A percentile compares a stretch with the other conserved stretches of the same genome.
Conservation (phyloP, 2,329 filamentous ascomycete genomes). For the Alternaria panax region DNA sequence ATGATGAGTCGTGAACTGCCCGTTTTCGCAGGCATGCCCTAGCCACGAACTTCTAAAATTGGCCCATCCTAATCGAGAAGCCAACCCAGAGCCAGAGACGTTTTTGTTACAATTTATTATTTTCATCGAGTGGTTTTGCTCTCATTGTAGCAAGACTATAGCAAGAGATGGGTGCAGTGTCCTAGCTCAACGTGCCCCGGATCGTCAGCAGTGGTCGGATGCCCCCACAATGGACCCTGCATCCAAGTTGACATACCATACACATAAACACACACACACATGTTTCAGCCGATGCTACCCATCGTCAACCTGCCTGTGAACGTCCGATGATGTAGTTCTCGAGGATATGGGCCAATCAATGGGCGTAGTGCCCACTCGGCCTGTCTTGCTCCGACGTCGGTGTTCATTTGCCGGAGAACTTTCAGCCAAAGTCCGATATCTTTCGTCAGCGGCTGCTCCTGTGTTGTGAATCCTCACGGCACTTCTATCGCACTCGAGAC, state of each 20-base stretch:
- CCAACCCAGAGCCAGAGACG: background rate
- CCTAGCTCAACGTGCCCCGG: background rate
- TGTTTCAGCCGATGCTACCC: slow-evolving; percentile 16
- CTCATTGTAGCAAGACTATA: background rate
- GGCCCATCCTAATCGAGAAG: background rate
- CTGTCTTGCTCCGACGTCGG: slow-evolving; percentile 26
- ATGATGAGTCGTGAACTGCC: slow-evolving; percentile 1
- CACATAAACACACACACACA: background rate
- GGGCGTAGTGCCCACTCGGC: slow-evolving; percentile 13
- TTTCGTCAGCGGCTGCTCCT: slow-evolving; percentile 11
- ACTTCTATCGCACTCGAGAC: background rate
- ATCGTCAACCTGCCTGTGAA: background rate
- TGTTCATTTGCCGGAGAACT: slow-evolving; percentile 15
- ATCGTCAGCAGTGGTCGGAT: background rate
- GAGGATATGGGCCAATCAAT: slow-evolving; percentile 11
- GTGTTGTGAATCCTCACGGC: background rate
- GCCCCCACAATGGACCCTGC: slow-evolving; percentile 1
- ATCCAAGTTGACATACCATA: background rate
- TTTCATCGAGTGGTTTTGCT: background rate
- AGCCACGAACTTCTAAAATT: background rate
- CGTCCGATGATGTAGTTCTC: background rate
- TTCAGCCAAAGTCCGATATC: slow-evolving; percentile 14
- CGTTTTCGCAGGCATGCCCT: background rate
- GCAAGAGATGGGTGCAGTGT: background rate
- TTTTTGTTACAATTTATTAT: background rate